Evolutionary conservation across 2,329 filamentous ascomycete species (phyloP).

Genomic region (Pseudogymnoascus sp.): DNA sequence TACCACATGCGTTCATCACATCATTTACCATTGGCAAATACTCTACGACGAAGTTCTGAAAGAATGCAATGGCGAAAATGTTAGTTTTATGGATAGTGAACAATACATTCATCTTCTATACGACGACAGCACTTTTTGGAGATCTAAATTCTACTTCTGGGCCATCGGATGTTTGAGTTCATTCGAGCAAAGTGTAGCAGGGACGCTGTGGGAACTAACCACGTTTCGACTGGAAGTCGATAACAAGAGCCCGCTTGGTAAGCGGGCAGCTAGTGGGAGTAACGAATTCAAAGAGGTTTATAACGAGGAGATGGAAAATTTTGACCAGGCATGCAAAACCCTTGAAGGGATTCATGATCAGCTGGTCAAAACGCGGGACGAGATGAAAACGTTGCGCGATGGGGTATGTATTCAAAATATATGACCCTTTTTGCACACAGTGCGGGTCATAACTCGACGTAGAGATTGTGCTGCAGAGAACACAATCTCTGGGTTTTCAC

Average conservation of each 20-base stretch:
- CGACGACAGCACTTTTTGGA: constrained; percentile 24
- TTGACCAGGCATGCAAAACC: background rate
- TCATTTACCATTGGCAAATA: background rate
- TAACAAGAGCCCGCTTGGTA: background rate
- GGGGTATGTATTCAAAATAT: background rate
- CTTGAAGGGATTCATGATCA: background rate
- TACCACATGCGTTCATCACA: background rate
- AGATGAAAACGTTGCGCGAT: background rate
- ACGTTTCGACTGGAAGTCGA: background rate
- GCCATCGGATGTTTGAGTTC: constrained; percentile 21
- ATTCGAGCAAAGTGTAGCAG: constrained; percentile 18
- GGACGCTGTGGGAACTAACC: constrained; percentile 12
- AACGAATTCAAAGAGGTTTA: background rate
- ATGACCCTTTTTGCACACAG: background rate
- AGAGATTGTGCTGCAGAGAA: background rate
- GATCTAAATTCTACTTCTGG: constrained; percentile 26
- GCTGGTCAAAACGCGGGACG: background rate
- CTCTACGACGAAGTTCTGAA: background rate
- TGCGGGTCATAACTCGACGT: background rate
- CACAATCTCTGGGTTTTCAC: background rate
- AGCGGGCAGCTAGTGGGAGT: too few species aligned
- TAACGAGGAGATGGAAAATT: background rate
- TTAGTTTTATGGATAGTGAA: background rate
- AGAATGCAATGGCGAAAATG: background rate
- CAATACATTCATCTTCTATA: constrained; percentile 16